Conservation (phyloP, 257 asterid species). For the Primulina huaijiensis region DNA sequence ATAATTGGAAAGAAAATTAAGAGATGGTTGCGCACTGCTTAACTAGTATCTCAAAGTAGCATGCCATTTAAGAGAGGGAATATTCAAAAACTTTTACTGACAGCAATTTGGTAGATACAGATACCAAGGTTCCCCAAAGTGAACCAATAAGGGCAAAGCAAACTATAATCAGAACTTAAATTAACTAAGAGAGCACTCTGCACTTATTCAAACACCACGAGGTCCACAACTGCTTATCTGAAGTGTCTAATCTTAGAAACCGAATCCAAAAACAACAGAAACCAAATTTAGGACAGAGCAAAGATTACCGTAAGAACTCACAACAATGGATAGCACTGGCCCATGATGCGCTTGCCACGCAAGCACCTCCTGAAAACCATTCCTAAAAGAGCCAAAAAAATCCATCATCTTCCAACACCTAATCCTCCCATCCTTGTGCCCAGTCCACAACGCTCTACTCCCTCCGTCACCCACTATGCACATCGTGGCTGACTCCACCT, state of each 20-base stretch:
- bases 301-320: constrained; percentile 69
- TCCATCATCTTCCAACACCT: constrained; percentile 79
- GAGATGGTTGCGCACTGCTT: background rate
- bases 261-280: constrained; percentile 16
- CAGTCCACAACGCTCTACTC: constrained; percentile 82
- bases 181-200: background rate
- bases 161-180: background rate
- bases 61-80: background rate
- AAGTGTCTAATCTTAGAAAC: background rate
- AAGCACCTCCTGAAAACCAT: constrained; percentile 54
- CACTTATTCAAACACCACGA: background rate
- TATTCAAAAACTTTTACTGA: no score
- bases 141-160: background rate
- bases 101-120: no score
- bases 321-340: constrained; percentile 79
- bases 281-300: constrained; percentile 9
- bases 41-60: background rate
- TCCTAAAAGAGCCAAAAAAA: constrained; percentile 24
- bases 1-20: background rate
- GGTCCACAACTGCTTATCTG: background rate
- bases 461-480: constrained; percentile 81
- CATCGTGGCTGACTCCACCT: constrained; percentile 45
- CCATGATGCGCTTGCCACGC: constrained; percentile 95
- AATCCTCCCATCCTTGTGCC: constrained; percentile 86
- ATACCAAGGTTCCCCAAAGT: background rate